Evolutionary conservation across 2,329 filamentous ascomycete genomes (phyloP), one percentile per base, ranked within the genome.

Genomic region (Trematosphaeria pertusa): DNA sequence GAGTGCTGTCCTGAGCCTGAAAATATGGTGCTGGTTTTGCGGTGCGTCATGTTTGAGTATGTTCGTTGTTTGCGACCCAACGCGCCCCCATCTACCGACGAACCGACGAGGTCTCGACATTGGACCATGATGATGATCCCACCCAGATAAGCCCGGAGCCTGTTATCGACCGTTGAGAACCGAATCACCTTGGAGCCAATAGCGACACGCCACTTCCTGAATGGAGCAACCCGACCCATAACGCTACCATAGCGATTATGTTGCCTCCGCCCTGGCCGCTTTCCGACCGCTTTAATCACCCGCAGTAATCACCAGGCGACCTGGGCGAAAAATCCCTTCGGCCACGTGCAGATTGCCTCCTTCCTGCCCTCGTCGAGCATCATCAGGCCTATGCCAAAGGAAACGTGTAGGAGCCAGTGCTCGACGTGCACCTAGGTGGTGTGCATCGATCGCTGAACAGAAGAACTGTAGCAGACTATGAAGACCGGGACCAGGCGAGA

Each of bases 371-470:
- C 88, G 62, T 91, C 87, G 14, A 89, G 64, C 8, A 84, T 59
- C 39, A 91, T 64, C 28, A 89, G 76, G 0, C 75, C 83, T 18
- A 87, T 51, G 0, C 88, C 89, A 68, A 91, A 91, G 0, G 84
- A 80, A 65, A 88, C 84, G 0, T 89, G 88, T 38, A 93, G 64
- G 67, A 93, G 91, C 82, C 86, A 93, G 62, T 91, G 78, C 68
- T 88, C 87, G 0, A 85, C 83, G 0, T 88, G 87, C 0, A 92
- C 84, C 0, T 73, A 64, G 0, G 82, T 78, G 0, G 87, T 91
- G 14, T 71, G 79, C 1, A 91, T 73, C 1, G 82, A 77, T 1
- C 67, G 62, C 65, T 89, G 86, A 21, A 92, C 75, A 3, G 78
- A 74, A 0, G 86, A 86, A 1, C 88, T 81, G 61, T 92, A 91